Conservation (phyloP, 371 early-diverging fungal species). For the Zychaea mexicana region DNA sequence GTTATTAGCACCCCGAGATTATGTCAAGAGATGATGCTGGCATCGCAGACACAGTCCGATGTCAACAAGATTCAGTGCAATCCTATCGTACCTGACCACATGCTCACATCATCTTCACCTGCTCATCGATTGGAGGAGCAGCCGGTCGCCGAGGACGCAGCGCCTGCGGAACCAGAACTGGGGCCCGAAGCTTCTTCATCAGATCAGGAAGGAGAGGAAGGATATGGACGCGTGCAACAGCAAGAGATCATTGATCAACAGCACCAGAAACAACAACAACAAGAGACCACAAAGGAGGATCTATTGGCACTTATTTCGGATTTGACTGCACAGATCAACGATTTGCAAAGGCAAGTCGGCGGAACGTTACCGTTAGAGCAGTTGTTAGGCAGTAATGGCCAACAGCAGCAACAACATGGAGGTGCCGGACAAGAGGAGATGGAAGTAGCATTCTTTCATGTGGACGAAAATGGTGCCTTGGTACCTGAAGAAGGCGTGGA, state of each 20-base stretch:
- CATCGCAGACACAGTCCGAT: conserved; percentile 41
- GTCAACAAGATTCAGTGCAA: conserved; percentile 59
- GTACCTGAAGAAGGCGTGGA: conserved; percentile 9
- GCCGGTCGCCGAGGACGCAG: background rate
- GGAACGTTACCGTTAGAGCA: conserved; percentile 2
- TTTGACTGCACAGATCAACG: conserved; percentile 30
- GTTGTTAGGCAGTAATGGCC: background rate
- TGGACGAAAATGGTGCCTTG: conserved; percentile 23
- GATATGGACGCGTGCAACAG: background rate
- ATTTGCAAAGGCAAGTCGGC: conserved; percentile 14
- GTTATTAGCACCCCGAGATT: conserved; percentile 70
- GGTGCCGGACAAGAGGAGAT: background rate
- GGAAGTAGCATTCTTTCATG: background rate
- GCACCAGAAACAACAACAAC: background rate
- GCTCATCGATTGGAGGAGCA: conserved; percentile 1
- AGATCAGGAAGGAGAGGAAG: background rate
- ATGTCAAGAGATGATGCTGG: conserved; percentile 68
- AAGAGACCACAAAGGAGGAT: background rate
- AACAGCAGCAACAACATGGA: background rate
- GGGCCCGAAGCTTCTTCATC: background rate
- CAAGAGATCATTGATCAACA: background rate
- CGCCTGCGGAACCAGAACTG: background rate
- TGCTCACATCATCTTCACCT: conserved; percentile 18
- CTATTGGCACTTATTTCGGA: conserved; percentile 26
- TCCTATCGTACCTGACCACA: conserved; percentile 60